Evolutionary conservation across 169 alveolate species (phyloP).

Genomic region (Plasmodium gaboni): DNA sequence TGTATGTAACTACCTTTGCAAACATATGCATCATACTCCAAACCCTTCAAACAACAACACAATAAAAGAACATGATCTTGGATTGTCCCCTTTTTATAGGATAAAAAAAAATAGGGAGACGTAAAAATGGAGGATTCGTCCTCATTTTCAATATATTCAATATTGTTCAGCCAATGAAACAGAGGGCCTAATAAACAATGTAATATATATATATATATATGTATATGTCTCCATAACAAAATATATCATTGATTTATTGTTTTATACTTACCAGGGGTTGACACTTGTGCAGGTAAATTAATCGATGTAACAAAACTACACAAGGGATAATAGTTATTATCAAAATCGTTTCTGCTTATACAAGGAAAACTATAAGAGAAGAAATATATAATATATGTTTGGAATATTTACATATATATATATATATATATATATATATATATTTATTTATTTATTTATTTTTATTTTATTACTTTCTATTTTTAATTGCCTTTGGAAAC

Average conservation of each 20-base stretch:
- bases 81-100: constrained; percentile 82
- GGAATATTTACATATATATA: not conserved
- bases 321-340: constrained; percentile 54
- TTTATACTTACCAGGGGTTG: constrained; percentile 57
- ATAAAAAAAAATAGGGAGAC: constrained; percentile 81
- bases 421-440: not conserved
- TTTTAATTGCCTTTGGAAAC: constrained; percentile 85
- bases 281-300: constrained; percentile 76
- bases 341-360: constrained; percentile 75
- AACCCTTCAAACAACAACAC: constrained; percentile 80
- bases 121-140: constrained; percentile 76
- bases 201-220: not conserved
- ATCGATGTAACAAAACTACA: constrained; percentile 70
- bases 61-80: constrained; percentile 80
- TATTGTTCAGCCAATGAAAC: constrained; percentile 82
- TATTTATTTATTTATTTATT: not conserved
- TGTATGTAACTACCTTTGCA: constrained; percentile 76
- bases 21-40: constrained; percentile 83
- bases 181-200: constrained; percentile 63
- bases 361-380: constrained; percentile 48
- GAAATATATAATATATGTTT: not conserved
- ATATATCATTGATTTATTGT: not conserved
- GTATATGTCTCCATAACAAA: not conserved
- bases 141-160: constrained; percentile 78
- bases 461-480: constrained; percentile 44